phyloP scores from a whole-genome alignment of 1,284 basidiomycete species.

The Pseudozyma flocculosa region DNA sequence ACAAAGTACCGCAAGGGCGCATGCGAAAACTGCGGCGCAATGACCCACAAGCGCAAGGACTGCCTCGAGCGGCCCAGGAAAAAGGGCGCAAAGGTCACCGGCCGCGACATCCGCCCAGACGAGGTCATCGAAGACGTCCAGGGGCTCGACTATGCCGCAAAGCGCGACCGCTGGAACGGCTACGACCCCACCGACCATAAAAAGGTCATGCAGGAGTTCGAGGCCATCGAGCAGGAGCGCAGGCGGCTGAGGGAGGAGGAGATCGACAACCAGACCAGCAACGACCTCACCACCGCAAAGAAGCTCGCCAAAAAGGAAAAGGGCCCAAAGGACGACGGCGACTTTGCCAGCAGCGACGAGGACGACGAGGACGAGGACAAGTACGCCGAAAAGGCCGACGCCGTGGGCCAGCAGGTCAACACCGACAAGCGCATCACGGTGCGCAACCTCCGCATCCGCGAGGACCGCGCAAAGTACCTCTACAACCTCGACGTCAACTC shows the following conservation, averaged over 20 bases:
- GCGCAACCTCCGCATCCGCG: slow-evolving; percentile 94
- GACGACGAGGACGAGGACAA: slow-evolving; percentile 56
- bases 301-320: slow-evolving; percentile 79
- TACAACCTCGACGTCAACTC: slow-evolving; percentile 93
- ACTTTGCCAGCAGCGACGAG: slow-evolving; percentile 83
- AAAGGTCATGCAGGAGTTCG: slow-evolving; percentile 87
- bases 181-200: slow-evolving; percentile 87
- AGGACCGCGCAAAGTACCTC: slow-evolving; percentile 98
- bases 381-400: slow-evolving; percentile 95
- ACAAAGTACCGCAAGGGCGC: slow-evolving; percentile 97
- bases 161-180: slow-evolving; percentile 97
- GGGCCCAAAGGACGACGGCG: slow-evolving; percentile 42
- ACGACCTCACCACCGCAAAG: slow-evolving; percentile 65
- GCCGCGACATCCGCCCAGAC: slow-evolving; percentile 85
- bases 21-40: slow-evolving; percentile 96
- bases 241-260: slow-evolving; percentile 89
- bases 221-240: slow-evolving; percentile 79
- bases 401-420: slow-evolving; percentile 95
- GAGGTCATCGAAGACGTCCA: slow-evolving; percentile 80
- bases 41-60: slow-evolving; percentile 87
- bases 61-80: slow-evolving; percentile 94
- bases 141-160: slow-evolving; percentile 73
- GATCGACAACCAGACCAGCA: slow-evolving; percentile 83
- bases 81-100: slow-evolving; percentile 91
- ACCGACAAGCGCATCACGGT: slow-evolving; percentile 97